Conservation (phyloP, 352 stramenopile species). For the Phytophthora citricola region DNA sequence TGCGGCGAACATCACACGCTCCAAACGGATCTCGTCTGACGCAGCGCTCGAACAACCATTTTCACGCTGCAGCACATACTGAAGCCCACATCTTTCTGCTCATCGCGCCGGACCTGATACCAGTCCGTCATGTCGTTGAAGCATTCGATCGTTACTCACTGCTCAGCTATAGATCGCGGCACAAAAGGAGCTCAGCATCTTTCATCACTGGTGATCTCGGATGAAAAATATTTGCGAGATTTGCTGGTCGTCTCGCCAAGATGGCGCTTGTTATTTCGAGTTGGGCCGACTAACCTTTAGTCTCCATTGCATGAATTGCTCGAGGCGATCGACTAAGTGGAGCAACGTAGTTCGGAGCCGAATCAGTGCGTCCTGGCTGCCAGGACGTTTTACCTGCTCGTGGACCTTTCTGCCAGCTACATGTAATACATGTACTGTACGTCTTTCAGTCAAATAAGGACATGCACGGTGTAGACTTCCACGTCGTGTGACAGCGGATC, state of each 20-base stretch:
- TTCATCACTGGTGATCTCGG: not conserved
- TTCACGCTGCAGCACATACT: not conserved
- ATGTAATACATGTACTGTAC: no score
- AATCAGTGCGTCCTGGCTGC: not conserved
- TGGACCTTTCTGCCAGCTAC: no score
- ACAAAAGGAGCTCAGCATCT: not conserved
- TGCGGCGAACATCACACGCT: not conserved
- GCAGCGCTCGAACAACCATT: not conserved
- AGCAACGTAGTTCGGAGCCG: not conserved
- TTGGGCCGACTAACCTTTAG: not conserved
- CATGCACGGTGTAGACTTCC: no score
- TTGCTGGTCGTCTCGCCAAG: not conserved
- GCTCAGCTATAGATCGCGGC: no score
- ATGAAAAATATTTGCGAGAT: not conserved
- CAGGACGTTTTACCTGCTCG: no score
- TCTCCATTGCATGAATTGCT: not conserved
- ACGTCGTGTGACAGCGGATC: not conserved
- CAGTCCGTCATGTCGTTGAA: not conserved
- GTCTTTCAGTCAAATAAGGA: no score
- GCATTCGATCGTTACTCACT: no score
- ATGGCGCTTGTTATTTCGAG: not conserved
- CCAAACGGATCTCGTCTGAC: not conserved
- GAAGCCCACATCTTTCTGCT: not conserved
- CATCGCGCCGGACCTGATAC: not conserved
- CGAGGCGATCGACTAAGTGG: not conserved